Conservation (phyloP, 2,329 filamentous ascomycete genomes). For the Diaporthe velutina region DNA sequence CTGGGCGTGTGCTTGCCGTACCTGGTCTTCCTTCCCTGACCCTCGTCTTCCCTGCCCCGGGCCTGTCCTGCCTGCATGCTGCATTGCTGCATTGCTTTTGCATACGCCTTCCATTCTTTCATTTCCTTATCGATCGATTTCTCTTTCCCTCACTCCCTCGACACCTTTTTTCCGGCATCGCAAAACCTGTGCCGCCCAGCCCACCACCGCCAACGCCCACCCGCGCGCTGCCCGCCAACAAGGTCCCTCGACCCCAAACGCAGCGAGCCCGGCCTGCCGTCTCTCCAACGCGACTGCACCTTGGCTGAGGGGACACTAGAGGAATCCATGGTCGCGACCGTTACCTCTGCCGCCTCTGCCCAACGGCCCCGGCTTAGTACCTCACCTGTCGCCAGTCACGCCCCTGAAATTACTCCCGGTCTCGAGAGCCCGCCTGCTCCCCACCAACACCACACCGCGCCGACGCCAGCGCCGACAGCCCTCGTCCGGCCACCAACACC, state of each 20-base stretch:
- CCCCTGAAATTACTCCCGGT: constrained; percentile 36
- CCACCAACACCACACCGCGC: constrained; percentile 13
- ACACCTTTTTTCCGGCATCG: constrained; percentile 13
- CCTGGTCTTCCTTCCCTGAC: constrained; percentile 11
- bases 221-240: background rate
- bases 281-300: constrained; percentile 9
- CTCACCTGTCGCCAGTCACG: constrained; percentile 9
- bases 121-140: constrained; percentile 23
- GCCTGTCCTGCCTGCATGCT: background rate
- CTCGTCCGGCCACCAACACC: background rate
- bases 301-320: constrained; percentile 6
- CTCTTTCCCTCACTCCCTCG: constrained; percentile 6
- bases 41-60: background rate
- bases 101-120: constrained; percentile 19
- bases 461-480: constrained; percentile 27
- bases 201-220: background rate
- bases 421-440: constrained; percentile 30
- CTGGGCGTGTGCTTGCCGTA: constrained; percentile 12
- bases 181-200: background rate
- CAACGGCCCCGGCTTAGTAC: constrained; percentile 30
- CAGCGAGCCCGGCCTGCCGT: background rate
- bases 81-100: constrained; percentile 15
- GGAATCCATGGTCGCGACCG: constrained; percentile 35
- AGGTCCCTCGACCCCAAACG: constrained; percentile 4
- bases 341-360: constrained; percentile 33